phyloP scores from a whole-genome alignment of 2,329 filamentous ascomycete species.

The Lasiodiplodia sp. region DNA sequence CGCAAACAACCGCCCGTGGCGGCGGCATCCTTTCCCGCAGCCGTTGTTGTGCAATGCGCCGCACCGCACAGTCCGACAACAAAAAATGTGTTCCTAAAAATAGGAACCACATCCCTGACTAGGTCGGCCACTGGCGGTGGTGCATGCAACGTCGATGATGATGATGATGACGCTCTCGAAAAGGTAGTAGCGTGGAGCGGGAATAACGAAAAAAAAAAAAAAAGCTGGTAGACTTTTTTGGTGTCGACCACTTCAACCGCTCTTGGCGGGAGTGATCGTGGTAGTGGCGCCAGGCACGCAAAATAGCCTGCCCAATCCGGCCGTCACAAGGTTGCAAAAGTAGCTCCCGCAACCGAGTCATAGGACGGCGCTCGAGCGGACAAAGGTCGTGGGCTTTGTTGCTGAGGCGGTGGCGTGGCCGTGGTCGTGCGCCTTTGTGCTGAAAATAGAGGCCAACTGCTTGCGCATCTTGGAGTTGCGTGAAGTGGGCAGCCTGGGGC shows the following conservation, averaged over 20 bases:
- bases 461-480: conserved; percentile 26
- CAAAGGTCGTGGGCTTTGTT: conserved; percentile 9
- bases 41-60: no score
- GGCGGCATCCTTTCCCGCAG: background rate
- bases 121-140: conserved; percentile 5
- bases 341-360: conserved; percentile 20
- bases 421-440: conserved; percentile 5
- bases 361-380: conserved; percentile 6
- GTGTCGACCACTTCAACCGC: conserved; percentile 21
- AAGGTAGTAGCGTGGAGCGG: no score
- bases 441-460: conserved; percentile 24
- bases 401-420: no score
- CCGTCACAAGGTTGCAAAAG: background rate
- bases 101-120: background rate
- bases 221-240: no score
- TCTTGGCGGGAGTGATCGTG: conserved; percentile 19
- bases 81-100: background rate
- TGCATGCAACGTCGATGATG: background rate
- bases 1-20: background rate
- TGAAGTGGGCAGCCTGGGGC: background rate
- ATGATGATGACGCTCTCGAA: background rate
- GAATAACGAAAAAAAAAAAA: background rate
- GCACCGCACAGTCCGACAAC: conserved; percentile 1
- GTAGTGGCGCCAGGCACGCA: background rate
- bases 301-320: background rate